Evolutionary conservation across 1,284 basidiomycete genomes (phyloP), one percentile per base, ranked within the genome.

Genomic region (Phellinidium pouzarii): DNA sequence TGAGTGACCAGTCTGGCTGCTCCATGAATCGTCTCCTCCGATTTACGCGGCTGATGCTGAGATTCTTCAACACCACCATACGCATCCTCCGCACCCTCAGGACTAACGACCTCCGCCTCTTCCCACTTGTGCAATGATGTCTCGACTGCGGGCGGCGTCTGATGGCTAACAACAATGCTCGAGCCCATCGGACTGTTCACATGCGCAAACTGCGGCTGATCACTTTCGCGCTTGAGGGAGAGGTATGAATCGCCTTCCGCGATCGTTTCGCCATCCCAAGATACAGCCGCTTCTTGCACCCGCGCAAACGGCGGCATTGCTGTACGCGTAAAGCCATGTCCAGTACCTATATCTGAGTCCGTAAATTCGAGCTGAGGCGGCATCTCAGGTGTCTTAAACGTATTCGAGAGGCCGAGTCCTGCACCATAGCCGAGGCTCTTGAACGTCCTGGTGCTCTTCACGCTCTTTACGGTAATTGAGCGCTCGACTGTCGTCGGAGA

Each of bases 321-420:
- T 5, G 17, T 25, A 3, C 25, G 29, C 11, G 19, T 34, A 44
- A 52, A 48, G 8, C 37, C 45, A 12, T 42, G 50, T 2, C 46
- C 54, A 23, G 50, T 34, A 2, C 55, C 55, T 7, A 57, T 53
- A 17, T 57, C 55, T 0, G 31, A 22, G 29, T 57, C 55, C 26
- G 55, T 57, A 25, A 57, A 57, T 26, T 57, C 55, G n/a, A 57
- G 47, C 36, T 53, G 55, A 22, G 55, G 55, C 9, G 55, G 51
- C 22, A 50, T 17, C 26, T 57, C 55, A n/a, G 46, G 43, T 2
- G 55, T 53, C 43, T 50, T 50, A 52, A 57, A 57, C 4, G 55
- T 50, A 6, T 57, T 29, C 6, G 46, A 36, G 20, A 57, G 52
- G 17, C 55, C 55, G 40, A 57, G 43, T 9, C 47, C 48, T 2